phyloP scores from a whole-genome alignment of 176 grass and related monocot genomes.

The Chrysopogon serrulatus region DNA sequence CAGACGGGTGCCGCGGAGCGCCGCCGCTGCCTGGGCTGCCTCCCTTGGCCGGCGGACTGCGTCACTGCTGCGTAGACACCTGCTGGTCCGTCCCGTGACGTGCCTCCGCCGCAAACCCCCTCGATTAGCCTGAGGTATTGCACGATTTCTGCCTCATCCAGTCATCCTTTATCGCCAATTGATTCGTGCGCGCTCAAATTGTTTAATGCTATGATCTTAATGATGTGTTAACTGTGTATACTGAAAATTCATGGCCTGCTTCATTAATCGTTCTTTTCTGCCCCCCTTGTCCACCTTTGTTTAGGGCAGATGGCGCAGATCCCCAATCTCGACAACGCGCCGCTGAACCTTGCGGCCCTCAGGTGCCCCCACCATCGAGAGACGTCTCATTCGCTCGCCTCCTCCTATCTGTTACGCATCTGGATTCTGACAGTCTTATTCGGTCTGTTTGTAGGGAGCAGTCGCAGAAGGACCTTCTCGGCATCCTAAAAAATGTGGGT shows the following conservation, averaged over 20 bases:
- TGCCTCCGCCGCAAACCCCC: background rate
- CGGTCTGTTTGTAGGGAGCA: constrained; percentile 57
- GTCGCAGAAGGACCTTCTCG: constrained; percentile 81
- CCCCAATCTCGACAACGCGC: constrained; percentile 76
- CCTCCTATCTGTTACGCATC: background rate
- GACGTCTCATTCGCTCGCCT: background rate
- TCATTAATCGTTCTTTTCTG: background rate
- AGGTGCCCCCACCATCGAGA: constrained; percentile 25
- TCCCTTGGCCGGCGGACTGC: background rate
- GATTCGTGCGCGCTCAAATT: background rate
- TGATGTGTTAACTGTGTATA: background rate
- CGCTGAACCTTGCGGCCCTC: constrained; percentile 65
- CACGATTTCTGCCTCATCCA: background rate
- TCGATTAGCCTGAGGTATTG: background rate
- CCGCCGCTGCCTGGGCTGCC: background rate
- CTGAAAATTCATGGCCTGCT: background rate
- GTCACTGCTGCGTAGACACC: background rate
- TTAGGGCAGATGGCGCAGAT: constrained; percentile 77
- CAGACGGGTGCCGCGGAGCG: background rate
- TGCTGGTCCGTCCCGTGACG: background rate
- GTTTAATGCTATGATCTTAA: background rate
- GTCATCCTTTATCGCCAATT: background rate
- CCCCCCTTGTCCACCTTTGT: background rate
- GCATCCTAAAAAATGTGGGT: constrained; percentile 71
- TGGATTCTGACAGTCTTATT: background rate